Evolutionary conservation across 169 alveolate species (phyloP).

Genomic region (Sarcocystis neurona): DNA sequence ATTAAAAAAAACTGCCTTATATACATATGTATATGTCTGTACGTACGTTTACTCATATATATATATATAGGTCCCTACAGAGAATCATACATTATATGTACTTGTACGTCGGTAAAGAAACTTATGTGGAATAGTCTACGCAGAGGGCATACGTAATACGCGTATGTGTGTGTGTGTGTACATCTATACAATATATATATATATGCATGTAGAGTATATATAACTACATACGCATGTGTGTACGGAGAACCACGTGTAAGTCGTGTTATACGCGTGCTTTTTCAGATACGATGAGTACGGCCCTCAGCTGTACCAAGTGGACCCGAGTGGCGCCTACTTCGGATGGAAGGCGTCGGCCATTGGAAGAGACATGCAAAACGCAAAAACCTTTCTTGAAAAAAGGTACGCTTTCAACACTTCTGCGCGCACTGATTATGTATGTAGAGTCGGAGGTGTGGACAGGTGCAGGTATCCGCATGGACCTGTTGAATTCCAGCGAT

Average conservation of each 20-base stretch:
- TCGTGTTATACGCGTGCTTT: not conserved
- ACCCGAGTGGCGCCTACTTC: constrained; percentile 98
- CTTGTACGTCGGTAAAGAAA: not conserved
- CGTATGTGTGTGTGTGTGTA: too few species aligned
- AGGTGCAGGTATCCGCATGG: not conserved
- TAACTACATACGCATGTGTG: not conserved
- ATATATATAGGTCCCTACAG: too few species aligned
- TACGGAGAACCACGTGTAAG: not conserved
- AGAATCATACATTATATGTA: too few species aligned
- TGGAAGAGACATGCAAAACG: constrained; percentile 95
- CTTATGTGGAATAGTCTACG: not conserved
- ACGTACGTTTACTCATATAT: too few species aligned
- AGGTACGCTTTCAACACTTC: constrained; percentile 67
- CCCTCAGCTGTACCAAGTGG: constrained; percentile 92
- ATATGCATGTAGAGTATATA: too few species aligned
- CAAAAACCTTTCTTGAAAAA: constrained; percentile 96
- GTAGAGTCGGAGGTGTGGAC: not conserved
- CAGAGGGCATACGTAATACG: too few species aligned
- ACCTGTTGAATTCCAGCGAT: not conserved
- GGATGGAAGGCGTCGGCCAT: constrained; percentile 99
- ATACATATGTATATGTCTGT: too few species aligned
- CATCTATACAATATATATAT: too few species aligned
- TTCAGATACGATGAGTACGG: constrained; percentile 85
- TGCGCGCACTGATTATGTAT: not conserved
- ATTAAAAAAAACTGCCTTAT: too few species aligned